phyloP scores from a whole-genome alignment of 106 monocot species.

The Allium fistulosum region DNA sequence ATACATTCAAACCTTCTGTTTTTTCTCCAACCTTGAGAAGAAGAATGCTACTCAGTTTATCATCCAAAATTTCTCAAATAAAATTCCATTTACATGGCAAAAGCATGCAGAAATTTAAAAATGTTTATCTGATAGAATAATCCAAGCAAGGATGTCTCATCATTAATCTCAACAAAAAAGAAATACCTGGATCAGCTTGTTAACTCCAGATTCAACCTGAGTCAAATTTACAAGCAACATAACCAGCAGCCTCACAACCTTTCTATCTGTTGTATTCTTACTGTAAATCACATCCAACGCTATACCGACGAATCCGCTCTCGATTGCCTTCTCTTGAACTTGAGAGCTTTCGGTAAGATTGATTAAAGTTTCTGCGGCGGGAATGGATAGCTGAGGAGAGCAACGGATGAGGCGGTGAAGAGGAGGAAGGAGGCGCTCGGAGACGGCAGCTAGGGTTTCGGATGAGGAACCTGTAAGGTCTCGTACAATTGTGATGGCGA shows the following conservation, averaged over 20 bases:
- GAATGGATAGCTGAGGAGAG: slow-evolving; percentile 16
- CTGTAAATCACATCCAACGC: slow-evolving; percentile 54
- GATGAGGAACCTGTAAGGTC: slow-evolving; percentile 71
- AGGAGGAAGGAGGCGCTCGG: slow-evolving; percentile 35
- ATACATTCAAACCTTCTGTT: slow-evolving; percentile 71
- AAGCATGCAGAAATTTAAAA: no score
- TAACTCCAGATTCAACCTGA: slow-evolving; percentile 63
- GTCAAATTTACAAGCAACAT: slow-evolving; percentile 95
- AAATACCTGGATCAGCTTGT: slow-evolving; percentile 67
- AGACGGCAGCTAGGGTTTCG: slow-evolving; percentile 30
- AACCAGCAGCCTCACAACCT: slow-evolving; percentile 39
- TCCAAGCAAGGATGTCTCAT: no score
- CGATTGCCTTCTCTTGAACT: slow-evolving; percentile 41
- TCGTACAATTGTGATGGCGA: slow-evolving; percentile 66
- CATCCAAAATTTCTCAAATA: no score
- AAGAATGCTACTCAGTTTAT: neutral
- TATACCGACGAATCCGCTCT: slow-evolving; percentile 23
- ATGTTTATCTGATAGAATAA: no score
- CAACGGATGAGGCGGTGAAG: slow-evolving; percentile 42
- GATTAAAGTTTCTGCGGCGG: slow-evolving; percentile 70
- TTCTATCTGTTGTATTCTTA: slow-evolving; percentile 6
- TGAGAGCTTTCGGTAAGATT: slow-evolving; percentile 65
- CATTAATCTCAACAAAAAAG: no score
- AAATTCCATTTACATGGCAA: no score
- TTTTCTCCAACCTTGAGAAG: slow-evolving; percentile 65